phyloP scores from a whole-genome alignment of 2,329 filamentous ascomycete species.

The Xylaria sp. region DNA sequence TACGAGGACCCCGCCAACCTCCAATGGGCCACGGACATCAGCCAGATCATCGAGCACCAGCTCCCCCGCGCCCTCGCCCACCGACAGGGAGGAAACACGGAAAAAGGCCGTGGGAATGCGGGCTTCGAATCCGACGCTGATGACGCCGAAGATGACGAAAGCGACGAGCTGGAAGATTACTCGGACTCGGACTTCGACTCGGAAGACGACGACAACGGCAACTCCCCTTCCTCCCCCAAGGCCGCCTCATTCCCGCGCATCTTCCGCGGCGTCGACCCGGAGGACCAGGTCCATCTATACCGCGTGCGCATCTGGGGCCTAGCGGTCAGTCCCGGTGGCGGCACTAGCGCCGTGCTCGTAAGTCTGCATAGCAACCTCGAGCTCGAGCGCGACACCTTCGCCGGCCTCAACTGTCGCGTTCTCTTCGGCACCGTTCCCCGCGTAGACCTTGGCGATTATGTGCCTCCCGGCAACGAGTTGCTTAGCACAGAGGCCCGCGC shows the following conservation, averaged over 20 bases:
- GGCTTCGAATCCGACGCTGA: conserved; percentile 44
- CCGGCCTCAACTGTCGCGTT: conserved; percentile 51
- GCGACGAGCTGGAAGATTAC: conserved; percentile 39
- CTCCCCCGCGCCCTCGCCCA: conserved; percentile 59
- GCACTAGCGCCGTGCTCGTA: conserved; percentile 61
- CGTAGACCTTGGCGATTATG: conserved; percentile 21
- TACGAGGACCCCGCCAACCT: conserved; percentile 30
- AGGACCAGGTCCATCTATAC: conserved; percentile 58
- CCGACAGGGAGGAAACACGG: conserved; percentile 47
- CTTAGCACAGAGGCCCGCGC: conserved; percentile 65
- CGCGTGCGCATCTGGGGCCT: conserved; percentile 65
- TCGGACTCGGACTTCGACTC: conserved; percentile 42
- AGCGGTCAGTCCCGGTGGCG: conserved; percentile 61
- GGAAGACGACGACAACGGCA: conserved; percentile 41
- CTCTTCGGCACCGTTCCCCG: conserved; percentile 48
- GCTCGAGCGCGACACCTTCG: conserved; percentile 55
- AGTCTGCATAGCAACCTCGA: conserved; percentile 61
- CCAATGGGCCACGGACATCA: conserved; percentile 61
- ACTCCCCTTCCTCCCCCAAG: conserved; percentile 32
- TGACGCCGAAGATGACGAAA: conserved; percentile 46
- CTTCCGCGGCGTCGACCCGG: conserved; percentile 44
- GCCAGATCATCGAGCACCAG: conserved; percentile 55
- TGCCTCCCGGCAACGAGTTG: neutral
- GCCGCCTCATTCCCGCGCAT: conserved; percentile 38
- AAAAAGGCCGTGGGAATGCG: conserved; percentile 46